These are phyloP conservation scores for Glycine tomentella DNA, from an alignment of 306 rosid species.

Conservation along the genomic window DNA sequence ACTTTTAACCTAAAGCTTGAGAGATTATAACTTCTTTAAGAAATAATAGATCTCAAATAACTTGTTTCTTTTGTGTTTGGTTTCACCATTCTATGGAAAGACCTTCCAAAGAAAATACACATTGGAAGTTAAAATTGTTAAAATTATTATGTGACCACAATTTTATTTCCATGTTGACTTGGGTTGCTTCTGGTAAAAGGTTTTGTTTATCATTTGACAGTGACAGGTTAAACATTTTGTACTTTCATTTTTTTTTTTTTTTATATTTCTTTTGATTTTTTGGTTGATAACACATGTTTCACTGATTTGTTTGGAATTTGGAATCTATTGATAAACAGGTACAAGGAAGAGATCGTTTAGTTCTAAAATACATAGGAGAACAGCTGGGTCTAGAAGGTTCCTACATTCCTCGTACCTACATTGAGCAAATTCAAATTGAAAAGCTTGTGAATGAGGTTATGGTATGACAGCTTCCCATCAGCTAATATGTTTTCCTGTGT, in stretches of 20 bases:
- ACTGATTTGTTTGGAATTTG: slow-evolving; percentile 38
- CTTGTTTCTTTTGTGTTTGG: background rate
- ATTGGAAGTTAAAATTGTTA: background rate
- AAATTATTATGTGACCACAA: background rate
- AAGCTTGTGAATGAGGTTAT: slow-evolving; percentile 96
- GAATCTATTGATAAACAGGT: slow-evolving; percentile 61
- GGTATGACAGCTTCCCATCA: slow-evolving; percentile 64
- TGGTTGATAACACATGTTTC: slow-evolving; percentile 20
- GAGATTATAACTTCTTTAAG: background rate
- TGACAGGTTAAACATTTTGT: slow-evolving; percentile 17
- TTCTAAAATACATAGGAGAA: slow-evolving; percentile 69
- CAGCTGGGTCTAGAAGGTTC: slow-evolving; percentile 94
- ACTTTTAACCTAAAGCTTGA: slow-evolving; percentile 15
- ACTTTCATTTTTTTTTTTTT: background rate
- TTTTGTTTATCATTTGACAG: slow-evolving; percentile 25
- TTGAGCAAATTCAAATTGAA: slow-evolving; percentile 98
- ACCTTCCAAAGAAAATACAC: slow-evolving; percentile 8
- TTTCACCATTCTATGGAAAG: background rate
- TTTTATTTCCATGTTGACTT: slow-evolving; percentile 16
- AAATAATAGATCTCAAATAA: slow-evolving; percentile 18
- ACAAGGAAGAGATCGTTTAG: slow-evolving; percentile 91
- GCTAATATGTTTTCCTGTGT: slow-evolving; percentile 26
- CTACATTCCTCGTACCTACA: slow-evolving; percentile 95
- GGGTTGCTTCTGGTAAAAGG: slow-evolving; percentile 15
- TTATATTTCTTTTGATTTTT: background rate